phyloP scores from a whole-genome alignment of 805 yeast genomes.

The Metschnikowia arizonensis region DNA sequence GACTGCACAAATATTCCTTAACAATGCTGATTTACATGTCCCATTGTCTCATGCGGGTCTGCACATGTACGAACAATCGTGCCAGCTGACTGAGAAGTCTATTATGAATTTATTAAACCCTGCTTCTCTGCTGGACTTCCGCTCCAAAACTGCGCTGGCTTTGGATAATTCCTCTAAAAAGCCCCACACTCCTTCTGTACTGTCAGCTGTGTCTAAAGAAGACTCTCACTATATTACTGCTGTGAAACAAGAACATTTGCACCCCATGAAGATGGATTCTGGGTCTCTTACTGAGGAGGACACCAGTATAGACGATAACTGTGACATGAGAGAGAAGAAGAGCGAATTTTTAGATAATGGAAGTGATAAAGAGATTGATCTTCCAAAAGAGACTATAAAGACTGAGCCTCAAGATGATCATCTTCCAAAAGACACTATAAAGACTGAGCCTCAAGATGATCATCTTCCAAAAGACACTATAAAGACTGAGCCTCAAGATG shows the following conservation, averaged over 20 bases:
- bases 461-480: no score
- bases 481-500: background rate
- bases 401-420: no score
- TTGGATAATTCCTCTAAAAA: background rate
- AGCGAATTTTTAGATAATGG: no score
- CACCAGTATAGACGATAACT: background rate
- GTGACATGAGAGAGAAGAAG: background rate
- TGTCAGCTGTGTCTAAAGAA: background rate
- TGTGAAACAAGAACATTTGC: background rate
- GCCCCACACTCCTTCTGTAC: constrained; percentile 1
- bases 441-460: no score
- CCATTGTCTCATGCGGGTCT: constrained; percentile 1
- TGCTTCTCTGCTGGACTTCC: constrained; percentile 14
- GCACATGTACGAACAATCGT: constrained; percentile 12
- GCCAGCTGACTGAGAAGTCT: constrained; percentile 38
- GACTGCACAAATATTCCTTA: background rate
- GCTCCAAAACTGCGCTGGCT: background rate
- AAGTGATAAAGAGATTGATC: no score
- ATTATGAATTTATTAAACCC: constrained; percentile 36
- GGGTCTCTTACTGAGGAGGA: background rate
- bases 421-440: background rate
- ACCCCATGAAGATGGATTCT: background rate
- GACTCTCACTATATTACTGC: background rate
- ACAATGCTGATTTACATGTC: background rate
- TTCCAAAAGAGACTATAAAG: background rate